phyloP scores from a whole-genome alignment of 225 moss, liverwort and hornwort genomes.

The Antitrichia curtipendula region DNA sequence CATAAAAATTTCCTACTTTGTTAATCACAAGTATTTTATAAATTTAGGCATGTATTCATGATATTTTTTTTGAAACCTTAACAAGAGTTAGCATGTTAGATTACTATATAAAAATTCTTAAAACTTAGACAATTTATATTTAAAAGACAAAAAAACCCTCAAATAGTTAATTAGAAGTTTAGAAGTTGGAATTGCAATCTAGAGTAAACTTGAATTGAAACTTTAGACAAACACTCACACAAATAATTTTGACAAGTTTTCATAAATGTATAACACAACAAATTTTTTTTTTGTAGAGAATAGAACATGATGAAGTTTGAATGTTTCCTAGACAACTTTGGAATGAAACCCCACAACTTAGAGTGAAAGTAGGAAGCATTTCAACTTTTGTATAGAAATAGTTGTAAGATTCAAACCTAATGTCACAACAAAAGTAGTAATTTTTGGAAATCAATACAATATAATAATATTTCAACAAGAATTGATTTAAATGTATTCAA shows the following conservation, averaged over 20 bases:
- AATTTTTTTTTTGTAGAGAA: no score
- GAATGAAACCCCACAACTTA: not conserved
- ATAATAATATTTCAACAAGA: no score
- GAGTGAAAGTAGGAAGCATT: not conserved
- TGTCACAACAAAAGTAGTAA: no score
- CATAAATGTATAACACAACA: not conserved
- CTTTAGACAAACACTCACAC: accelerated
- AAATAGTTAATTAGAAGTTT: not conserved
- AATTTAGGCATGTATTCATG: not conserved
- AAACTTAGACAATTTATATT: not conserved
- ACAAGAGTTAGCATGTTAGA: not conserved
- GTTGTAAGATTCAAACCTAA: not conserved
- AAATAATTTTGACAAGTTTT: no score
- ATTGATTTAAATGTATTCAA: no score
- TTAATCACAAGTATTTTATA: not conserved
- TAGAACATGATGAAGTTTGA: not conserved
- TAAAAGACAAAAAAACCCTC: accelerated
- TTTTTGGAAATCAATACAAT: no score
- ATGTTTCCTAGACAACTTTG: not conserved
- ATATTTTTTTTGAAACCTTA: accelerated
- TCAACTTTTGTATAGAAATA: not conserved
- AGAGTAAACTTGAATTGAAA: not conserved
- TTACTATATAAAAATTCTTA: not conserved
- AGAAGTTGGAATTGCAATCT: accelerated
- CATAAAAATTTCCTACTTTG: not conserved